phyloP scores from a whole-genome alignment of 2,329 filamentous ascomycete genomes.

The Shiraia sp. region DNA sequence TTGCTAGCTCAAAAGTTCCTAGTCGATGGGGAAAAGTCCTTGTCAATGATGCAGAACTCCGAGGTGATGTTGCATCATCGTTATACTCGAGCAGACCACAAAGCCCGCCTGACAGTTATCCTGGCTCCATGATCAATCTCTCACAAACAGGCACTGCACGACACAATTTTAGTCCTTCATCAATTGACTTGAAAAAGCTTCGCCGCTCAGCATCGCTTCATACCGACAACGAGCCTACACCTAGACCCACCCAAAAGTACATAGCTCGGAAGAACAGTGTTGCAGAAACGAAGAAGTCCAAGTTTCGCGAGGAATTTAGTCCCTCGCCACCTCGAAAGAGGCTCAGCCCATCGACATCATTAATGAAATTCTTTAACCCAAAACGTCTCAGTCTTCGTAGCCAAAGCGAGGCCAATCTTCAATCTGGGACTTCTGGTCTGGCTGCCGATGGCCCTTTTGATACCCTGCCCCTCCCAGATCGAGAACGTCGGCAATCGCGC shows the following conservation, averaged over 20 bases:
- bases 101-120: slow-evolving; percentile 40
- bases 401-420: slow-evolving; percentile 36
- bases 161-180: slow-evolving; percentile 11
- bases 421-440: slow-evolving; percentile 3
- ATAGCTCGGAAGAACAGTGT: slow-evolving; percentile 35
- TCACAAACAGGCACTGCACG: slow-evolving; percentile 9
- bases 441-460: slow-evolving; percentile 28
- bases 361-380: slow-evolving; percentile 36
- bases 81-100: slow-evolving; percentile 47
- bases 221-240: slow-evolving; percentile 28
- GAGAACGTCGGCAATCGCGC: slow-evolving; percentile 32
- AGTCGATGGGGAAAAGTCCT: slow-evolving; percentile 45
- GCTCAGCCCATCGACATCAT: slow-evolving; percentile 25
- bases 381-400: slow-evolving; percentile 35
- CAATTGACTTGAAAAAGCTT: slow-evolving; percentile 9
- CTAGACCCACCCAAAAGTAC: slow-evolving; percentile 17
- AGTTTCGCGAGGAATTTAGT: slow-evolving; percentile 44
- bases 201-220: slow-evolving; percentile 27
- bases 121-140: slow-evolving; percentile 26
- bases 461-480: slow-evolving; percentile 10
- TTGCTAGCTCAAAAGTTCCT: slow-evolving; percentile 41
- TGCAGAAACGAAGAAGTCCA: slow-evolving; percentile 37
- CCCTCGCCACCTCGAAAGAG: slow-evolving; percentile 34
- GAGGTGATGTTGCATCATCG: slow-evolving; percentile 39
- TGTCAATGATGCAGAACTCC: slow-evolving; percentile 10